Conservation (phyloP, 2,329 filamentous ascomycete genomes). For the Fusarium luffae region DNA sequence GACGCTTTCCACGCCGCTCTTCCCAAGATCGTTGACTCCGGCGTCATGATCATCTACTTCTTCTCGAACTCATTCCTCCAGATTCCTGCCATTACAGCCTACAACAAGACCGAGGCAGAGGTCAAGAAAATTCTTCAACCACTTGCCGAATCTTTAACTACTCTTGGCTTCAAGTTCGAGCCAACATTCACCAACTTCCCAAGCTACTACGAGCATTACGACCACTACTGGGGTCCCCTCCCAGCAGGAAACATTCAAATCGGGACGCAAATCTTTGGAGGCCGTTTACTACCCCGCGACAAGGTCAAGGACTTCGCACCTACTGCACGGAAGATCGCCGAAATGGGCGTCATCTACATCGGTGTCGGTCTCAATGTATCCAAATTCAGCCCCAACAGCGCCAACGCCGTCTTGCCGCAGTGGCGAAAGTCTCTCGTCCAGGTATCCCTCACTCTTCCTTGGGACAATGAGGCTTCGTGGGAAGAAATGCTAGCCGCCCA, state of each 20-base stretch:
- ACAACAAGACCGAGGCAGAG: constrained; percentile 55
- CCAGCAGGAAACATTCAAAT: constrained; percentile 51
- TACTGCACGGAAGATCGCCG: constrained; percentile 28
- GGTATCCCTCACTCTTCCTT: constrained; percentile 45
- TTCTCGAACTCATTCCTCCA: constrained; percentile 21
- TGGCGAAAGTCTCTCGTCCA: constrained; percentile 54
- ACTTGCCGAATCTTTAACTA: constrained; percentile 22
- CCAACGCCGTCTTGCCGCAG: constrained; percentile 55
- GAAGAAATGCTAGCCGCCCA: constrained; percentile 47
- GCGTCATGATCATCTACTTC: constrained; percentile 58
- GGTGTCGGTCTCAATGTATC: constrained; percentile 45
- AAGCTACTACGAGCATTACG: constrained; percentile 55
- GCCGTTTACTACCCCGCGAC: constrained; percentile 56
- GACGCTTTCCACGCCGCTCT: constrained; percentile 43
- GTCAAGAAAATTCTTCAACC: constrained; percentile 54
- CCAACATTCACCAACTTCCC: constrained; percentile 30
- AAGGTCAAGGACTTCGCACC: constrained; percentile 37
- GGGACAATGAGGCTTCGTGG: constrained; percentile 44
- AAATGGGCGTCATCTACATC: constrained; percentile 45
- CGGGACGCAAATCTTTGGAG: constrained; percentile 50
- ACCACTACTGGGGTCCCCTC: constrained; percentile 55
- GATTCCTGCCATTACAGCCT: constrained; percentile 54
- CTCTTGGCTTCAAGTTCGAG: constrained; percentile 20
- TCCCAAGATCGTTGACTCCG: constrained; percentile 56
- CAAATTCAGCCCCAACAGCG: constrained; percentile 36